These are phyloP conservation scores for Pholiota adiposa DNA, from an alignment of 1,284 basidiomycete species.

Conservation along the genomic window DNA sequence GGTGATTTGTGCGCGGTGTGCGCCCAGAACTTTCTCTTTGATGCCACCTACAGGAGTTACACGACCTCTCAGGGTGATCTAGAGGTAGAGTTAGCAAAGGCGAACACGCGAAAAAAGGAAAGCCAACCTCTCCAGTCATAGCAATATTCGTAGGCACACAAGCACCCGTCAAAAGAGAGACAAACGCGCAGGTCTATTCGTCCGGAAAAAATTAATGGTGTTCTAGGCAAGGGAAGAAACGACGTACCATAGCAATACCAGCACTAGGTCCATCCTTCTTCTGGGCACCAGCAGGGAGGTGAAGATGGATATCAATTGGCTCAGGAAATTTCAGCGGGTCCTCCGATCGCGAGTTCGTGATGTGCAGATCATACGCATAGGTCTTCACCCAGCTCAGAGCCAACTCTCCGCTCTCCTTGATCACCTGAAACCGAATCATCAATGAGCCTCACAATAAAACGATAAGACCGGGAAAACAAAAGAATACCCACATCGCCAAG, in stretches of 20 bases:
- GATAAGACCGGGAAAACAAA: neutral
- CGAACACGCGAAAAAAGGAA: neutral
- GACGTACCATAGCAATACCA: conserved; percentile 80
- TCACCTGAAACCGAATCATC: conserved; percentile 49
- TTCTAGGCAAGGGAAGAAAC: neutral
- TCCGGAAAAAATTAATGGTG: neutral
- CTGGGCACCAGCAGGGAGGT: conserved; percentile 85
- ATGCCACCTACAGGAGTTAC: conserved; percentile 86
- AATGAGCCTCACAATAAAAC: neutral
- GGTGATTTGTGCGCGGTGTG: conserved; percentile 81
- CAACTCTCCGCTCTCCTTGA: conserved; percentile 88
- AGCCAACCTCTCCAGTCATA: conserved; percentile 80
- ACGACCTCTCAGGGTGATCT: conserved; percentile 79
- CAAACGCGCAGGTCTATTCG: conserved; percentile 77
- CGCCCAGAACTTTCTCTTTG: conserved; percentile 81
- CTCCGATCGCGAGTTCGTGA: conserved; percentile 68
- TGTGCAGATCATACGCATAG: conserved; percentile 80
- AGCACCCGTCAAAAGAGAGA: conserved; percentile 79
- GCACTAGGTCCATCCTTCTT: conserved; percentile 93
- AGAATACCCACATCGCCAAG: conserved; percentile 65
- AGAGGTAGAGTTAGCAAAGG: neutral
- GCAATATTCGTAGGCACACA: conserved; percentile 72
- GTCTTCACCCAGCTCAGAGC: conserved; percentile 88
- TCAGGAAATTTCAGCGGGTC: conserved; percentile 77
- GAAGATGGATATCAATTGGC: conserved; percentile 83